Base-by-base conservation (phyloP, 768 basidiomycete genomes). In the Suillus americanus region DNA sequence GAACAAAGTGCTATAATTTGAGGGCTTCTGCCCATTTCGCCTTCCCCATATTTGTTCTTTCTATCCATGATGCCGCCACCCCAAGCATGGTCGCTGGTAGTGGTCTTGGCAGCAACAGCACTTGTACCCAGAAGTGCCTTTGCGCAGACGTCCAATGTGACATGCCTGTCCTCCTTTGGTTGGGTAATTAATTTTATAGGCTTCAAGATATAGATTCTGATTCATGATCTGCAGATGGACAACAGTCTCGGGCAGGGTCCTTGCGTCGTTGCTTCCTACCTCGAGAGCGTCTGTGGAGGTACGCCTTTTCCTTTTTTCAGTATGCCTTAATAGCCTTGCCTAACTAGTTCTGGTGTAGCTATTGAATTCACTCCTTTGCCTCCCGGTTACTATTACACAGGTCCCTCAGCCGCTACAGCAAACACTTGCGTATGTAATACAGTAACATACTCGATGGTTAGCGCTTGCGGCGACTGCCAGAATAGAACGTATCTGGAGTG, bases 391-490 rank as follows among this genome's bases (percentile, higher is more conserved):
- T 64, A 67, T 43, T 74, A 73, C 73, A 64, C 65, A 64, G 67
- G 76, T 72, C 70, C 86, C 73, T 75, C 72, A 64, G 55, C n/a
- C 37, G 53, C 60, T 54, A 43, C 71, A 37, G 16, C 62, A 62
- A 70, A 77, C 57, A 53, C 73, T 9, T 88, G 87, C 65, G 77
- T 81, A 67, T 88, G 87, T 69, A 88, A 78, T 69, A 81, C 85
- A 9, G 82, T 87, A 35, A 80, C 81, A 3, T 89, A 88, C 66
- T 83, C 81, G 13, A 65, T 84, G 35, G 77, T 88, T 66, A 83
- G 81, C 64, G 87, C 87, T 13, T 89, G 87, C 72, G 83, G 79
- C 25, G 70, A 79, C 45, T 89, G 87, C 70, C 87, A 89, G 70
- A 80, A 30, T 30, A 30, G 28, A 30, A 30, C 28, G 28, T 30